These are phyloP conservation scores for Phytophthora lateralis DNA, from an alignment of 352 stramenopile species.

Conservation along the genomic window DNA sequence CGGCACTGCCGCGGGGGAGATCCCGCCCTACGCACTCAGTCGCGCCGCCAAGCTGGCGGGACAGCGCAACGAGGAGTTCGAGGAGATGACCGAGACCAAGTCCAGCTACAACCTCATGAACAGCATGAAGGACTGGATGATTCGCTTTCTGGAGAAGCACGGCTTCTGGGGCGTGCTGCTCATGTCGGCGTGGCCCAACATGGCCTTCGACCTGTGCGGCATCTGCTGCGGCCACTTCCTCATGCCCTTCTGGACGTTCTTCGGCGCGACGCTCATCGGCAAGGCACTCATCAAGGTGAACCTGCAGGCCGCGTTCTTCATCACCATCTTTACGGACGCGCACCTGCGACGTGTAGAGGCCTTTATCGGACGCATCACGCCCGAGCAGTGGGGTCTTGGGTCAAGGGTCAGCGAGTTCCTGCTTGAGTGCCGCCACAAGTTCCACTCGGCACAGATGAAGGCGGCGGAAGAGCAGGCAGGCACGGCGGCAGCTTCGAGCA, in stretches of 20 bases:
- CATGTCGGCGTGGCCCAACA: slow-evolving; percentile 94
- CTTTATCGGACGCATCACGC: slow-evolving; percentile 82
- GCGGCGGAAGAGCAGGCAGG: slow-evolving; percentile 62
- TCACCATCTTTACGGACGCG: slow-evolving; percentile 90
- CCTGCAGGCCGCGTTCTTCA: slow-evolving; percentile 90
- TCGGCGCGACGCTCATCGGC: slow-evolving; percentile 93
- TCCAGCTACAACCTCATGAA: slow-evolving; percentile 91
- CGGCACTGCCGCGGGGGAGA: slow-evolving; percentile 93
- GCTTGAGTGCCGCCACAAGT: slow-evolving; percentile 86
- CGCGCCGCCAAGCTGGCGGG: slow-evolving; percentile 84
- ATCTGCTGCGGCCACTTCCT: slow-evolving; percentile 95
- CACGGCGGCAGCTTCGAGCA: slow-evolving; percentile 43
- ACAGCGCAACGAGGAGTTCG: slow-evolving; percentile 90
- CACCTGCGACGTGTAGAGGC: slow-evolving; percentile 85
- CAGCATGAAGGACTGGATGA: slow-evolving; percentile 94
- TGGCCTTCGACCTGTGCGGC: slow-evolving; percentile 94
- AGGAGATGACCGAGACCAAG: slow-evolving; percentile 84
- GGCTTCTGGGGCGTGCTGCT: slow-evolving; percentile 94
- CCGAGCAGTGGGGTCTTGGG: slow-evolving; percentile 75
- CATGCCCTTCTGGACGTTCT: slow-evolving; percentile 96
- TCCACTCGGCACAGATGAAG: slow-evolving; percentile 77
- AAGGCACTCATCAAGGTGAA: slow-evolving; percentile 94
- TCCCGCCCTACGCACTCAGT: slow-evolving; percentile 94
- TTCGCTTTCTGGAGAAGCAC: slow-evolving; percentile 90
- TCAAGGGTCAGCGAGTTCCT: slow-evolving; percentile 85